Evolutionary conservation across 768 basidiomycete species (phyloP), one percentile per base, ranked within the genome.

Genomic region (Sporobolomyces roseus): DNA sequence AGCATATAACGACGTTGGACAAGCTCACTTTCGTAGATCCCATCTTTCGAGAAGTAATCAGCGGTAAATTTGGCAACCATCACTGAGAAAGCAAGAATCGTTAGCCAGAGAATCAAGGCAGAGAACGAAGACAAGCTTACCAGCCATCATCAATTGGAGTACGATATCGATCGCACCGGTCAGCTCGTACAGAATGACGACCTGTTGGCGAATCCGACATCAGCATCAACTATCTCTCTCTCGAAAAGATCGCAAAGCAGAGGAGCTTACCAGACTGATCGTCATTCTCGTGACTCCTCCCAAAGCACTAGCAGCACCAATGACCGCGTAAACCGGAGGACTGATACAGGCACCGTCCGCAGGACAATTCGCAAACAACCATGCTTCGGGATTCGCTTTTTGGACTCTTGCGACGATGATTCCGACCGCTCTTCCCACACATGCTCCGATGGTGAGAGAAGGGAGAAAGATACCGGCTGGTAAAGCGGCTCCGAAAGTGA

Each of bases 381-480:
- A 67, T 33, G 82, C 81, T 43, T 84, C 73, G 0, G 90, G 89
- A 74, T 88, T 77, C 45, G 81, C 82, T 75, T 81, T 84, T 74
- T 89, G 89, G 63, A 89, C 75, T 79, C 85, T 88, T 76, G 92
- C 89, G 79, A 97, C 83, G 5, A 81, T 75, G 56, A 96, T 85
- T 35, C 94, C 93, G 53, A 93, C 75, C 27, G 96, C 85, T 35
- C 94, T 84, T 2, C 94, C 94, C 33, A 89, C 90, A 76, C 92
- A 94, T 0, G 93, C 93, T 32, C 94, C 93, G n/a, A 96, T 92
- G 19, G 79, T 92, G 13, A 98, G 85, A 0, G 92, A 91, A 0
- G 94, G 94, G 32, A 99, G 90, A 79, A 99, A 97, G 72, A 99
- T 93, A 7, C 94, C 94, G 14, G 93, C 92, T 51, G 91, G 91